Base-by-base conservation (phyloP, 2,329 filamentous ascomycete genomes). In the Diaporthe destruens region DNA sequence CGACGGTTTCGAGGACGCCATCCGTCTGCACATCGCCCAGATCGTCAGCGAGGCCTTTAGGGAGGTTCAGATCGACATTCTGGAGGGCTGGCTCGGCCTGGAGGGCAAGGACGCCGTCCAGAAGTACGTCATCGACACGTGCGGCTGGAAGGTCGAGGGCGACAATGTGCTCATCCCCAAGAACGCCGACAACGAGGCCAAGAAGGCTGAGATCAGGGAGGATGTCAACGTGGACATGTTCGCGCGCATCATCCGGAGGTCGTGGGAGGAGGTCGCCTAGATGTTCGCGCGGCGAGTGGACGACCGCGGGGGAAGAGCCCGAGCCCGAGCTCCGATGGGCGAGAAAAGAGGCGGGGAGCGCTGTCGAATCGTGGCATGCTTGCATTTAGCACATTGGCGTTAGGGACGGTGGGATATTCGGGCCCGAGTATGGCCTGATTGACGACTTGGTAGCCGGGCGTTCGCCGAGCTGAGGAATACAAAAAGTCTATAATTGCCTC, bases 121-220 rank as follows among this genome's bases (percentile, higher is more conserved):
- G 78, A 94, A 94, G 84, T 97, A 97, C 78, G 90, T 96, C 77
- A 89, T 90, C 72, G 94, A 96, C 81, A 93, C 96, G 14, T 96
- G 93, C 80, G 94, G 93, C 76, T 99, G 96, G 95, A 90, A 89
- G 78, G 88, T 98, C 54, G 92, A 94, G 74, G 85, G 87, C 39
- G 90, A 87, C 44, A 80, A 85, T 55, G 91, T 98, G 75, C 90
- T 90, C 82, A 90, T 99, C 71, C 96, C 96, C 71, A 87, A 92
- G 80, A 99, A 99, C 86, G 94, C 96, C 80, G 96, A 99, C 85
- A 98, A 98, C 82, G 96, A 98, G 89, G 96, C 95, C 56, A 94
- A 97, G 87, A 96, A 96, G 83, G 93, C 95, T 53, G 93, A 98
- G 82, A 97, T 98, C 80, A 90, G 95, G 79, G 96, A 99, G 87